phyloP scores from a whole-genome alignment of 768 basidiomycete species.

The Calvatia gigantea region DNA sequence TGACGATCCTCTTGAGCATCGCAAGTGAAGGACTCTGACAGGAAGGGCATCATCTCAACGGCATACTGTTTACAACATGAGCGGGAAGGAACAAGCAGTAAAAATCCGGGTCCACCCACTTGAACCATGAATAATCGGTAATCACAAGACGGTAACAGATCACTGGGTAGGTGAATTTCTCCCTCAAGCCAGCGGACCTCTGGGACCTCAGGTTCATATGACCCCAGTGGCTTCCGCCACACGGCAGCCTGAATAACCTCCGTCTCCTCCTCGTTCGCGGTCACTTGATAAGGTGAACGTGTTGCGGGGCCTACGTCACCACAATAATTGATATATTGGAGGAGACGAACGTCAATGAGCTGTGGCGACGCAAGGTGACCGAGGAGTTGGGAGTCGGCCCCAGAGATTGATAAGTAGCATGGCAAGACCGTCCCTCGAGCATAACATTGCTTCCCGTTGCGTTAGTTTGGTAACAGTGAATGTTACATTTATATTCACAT shows the following conservation, averaged over 20 bases:
- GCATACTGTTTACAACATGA: slow-evolving; percentile 12
- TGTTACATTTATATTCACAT: slow-evolving; percentile 10
- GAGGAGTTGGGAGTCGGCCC: slow-evolving; percentile 8
- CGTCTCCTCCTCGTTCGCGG: slow-evolving; percentile 7
- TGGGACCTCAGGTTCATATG: slow-evolving; percentile 4
- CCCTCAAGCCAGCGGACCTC: slow-evolving; percentile 16
- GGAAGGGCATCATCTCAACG: slow-evolving; percentile 15
- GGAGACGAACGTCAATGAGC: not conserved
- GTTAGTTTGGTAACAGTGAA: not conserved
- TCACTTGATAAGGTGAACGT: not conserved
- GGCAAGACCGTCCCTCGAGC: slow-evolving; percentile 22
- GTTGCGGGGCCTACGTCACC: not conserved
- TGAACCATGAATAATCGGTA: slow-evolving; percentile 14
- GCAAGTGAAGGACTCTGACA: not conserved
- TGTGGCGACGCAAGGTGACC: slow-evolving; percentile 2
- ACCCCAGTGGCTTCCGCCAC: slow-evolving; percentile 16
- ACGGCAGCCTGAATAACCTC: slow-evolving; percentile 11
- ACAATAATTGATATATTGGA: not conserved
- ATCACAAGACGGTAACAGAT: slow-evolving; percentile 15
- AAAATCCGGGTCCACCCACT: slow-evolving; percentile 8
- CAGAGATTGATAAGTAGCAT: slow-evolving; percentile 18
- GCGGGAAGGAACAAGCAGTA: not conserved
- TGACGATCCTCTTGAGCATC: not conserved
- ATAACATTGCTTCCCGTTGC: slow-evolving; percentile 17
- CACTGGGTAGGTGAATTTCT: slow-evolving; percentile 19